Percentiles rank a stretch among this genome's conserved stretches.
Evolutionary conservation across 2,329 filamentous ascomycete genomes (phyloP).

Genomic region (Triangularia verruculosa): DNA sequence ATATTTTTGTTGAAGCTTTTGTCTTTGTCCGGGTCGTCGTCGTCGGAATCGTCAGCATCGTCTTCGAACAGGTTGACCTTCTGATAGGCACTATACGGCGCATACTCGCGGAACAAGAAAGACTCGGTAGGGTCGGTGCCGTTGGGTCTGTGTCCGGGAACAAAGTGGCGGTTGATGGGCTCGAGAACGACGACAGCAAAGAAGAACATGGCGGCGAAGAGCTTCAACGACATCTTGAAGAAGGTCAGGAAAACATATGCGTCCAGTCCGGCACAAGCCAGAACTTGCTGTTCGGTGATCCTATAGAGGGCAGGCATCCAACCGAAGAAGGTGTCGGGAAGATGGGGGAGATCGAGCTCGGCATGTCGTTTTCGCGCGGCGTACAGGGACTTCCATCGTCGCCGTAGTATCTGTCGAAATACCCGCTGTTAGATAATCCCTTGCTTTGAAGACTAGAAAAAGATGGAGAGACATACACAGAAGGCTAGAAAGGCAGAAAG

Average conservation of each 20-base stretch:
- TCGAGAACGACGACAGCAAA: conserved; percentile 78
- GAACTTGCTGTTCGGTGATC: conserved; percentile 84
- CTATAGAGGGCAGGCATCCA: conserved; percentile 87
- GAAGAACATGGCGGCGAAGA: conserved; percentile 75
- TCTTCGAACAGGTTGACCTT: conserved; percentile 10
- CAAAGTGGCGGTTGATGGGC: conserved; percentile 76
- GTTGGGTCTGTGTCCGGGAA: conserved; percentile 19
- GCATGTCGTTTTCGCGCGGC: conserved; percentile 77
- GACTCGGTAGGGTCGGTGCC: conserved; percentile 15
- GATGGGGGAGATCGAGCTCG: conserved; percentile 62
- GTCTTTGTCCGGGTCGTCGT: conserved; percentile 28
- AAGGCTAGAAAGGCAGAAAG: conserved; percentile 70
- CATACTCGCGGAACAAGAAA: conserved; percentile 17
- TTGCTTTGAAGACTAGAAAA: background rate
- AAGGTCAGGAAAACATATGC: conserved; percentile 95
- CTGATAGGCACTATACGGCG: conserved; percentile 6
- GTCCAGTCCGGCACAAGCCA: conserved; percentile 87
- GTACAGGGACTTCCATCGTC: conserved; percentile 89
- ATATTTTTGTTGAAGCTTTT: conserved; percentile 35
- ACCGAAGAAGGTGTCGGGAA: conserved; percentile 83
- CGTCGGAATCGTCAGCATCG: conserved; percentile 5
- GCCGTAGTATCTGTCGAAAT: conserved; percentile 66
- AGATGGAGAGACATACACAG: conserved; percentile 53
- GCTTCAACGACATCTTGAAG: conserved; percentile 90
- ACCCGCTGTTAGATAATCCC: background rate